Conservation (phyloP, 2,329 filamentous ascomycete species). For the Phialophora expanda region DNA sequence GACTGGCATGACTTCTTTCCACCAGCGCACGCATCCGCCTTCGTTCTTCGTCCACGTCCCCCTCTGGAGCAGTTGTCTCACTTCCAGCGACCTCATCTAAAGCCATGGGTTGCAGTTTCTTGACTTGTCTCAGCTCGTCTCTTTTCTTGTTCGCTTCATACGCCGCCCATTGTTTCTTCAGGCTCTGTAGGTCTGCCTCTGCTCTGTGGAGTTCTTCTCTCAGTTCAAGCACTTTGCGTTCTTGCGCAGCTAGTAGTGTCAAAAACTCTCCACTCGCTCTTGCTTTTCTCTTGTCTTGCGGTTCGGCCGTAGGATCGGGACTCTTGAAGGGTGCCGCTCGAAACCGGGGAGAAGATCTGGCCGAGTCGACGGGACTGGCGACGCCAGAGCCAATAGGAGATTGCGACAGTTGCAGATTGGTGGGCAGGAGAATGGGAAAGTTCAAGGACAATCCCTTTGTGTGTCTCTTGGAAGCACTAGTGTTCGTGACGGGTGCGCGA, state of each 20-base stretch:
- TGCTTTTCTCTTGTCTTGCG: conserved; percentile 40
- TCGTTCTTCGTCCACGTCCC: conserved; percentile 35
- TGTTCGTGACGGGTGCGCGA: conserved; percentile 14
- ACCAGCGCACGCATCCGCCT: conserved; percentile 31
- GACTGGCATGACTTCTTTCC: conserved; percentile 22
- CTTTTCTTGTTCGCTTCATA: conserved; percentile 79
- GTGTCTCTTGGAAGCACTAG: conserved; percentile 44
- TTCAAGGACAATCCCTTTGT: conserved; percentile 54
- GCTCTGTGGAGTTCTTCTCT: conserved; percentile 86
- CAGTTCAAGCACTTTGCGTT: conserved; percentile 86
- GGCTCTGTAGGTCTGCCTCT: conserved; percentile 72
- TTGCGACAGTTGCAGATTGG: conserved; percentile 34
- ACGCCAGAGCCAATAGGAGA: conserved; percentile 44
- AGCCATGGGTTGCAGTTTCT: conserved; percentile 30
- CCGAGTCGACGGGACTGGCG: conserved; percentile 27
- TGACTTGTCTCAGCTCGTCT: conserved; percentile 58
- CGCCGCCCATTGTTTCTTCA: conserved; percentile 83
- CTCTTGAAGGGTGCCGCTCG: conserved; percentile 25
- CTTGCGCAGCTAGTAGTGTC: conserved; percentile 88
- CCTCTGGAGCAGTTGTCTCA: conserved; percentile 7
- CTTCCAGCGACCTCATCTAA: conserved; percentile 30
- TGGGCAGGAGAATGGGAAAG: conserved; percentile 52
- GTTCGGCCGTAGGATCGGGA: conserved; percentile 32
- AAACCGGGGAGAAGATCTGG: conserved; percentile 38
- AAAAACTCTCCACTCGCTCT: conserved; percentile 72